Conservation (phyloP, 352 stramenopile genomes). For the Phytophthora boehmeriae region DNA sequence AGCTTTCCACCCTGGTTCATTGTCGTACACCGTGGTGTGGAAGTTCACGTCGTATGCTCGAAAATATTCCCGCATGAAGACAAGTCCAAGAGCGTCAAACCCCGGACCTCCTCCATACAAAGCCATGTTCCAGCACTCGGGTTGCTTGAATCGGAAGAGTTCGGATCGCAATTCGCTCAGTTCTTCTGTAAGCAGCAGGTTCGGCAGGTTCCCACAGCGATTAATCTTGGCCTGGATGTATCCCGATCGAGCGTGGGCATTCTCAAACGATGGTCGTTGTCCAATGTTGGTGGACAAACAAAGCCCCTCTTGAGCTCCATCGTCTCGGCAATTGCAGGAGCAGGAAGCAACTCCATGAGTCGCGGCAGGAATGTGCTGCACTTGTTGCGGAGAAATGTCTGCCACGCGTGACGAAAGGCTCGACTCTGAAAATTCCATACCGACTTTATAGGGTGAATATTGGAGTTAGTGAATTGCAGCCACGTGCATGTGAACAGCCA, state of each 20-base stretch:
- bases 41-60: conserved; percentile 51
- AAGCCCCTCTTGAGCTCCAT: conserved; percentile 58
- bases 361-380: conserved; percentile 43
- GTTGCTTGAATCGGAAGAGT: conserved; percentile 46
- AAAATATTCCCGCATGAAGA: conserved; percentile 62
- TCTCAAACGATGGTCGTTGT: conserved; percentile 66
- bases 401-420: conserved; percentile 62
- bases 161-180: conserved; percentile 55
- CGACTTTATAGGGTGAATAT: conserved; percentile 49
- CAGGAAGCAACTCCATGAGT: conserved; percentile 41
- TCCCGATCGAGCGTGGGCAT: conserved; percentile 55
- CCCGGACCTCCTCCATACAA: conserved; percentile 68
- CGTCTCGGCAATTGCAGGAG: conserved; percentile 40
- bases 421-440: conserved; percentile 56
- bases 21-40: conserved; percentile 70
- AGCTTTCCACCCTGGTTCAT: conserved; percentile 61
- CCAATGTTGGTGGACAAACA: conserved; percentile 72
- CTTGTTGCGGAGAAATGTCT: conserved; percentile 52
- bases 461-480: conserved; percentile 38
- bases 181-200: conserved; percentile 55
- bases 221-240: conserved; percentile 79
- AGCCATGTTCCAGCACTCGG: conserved; percentile 46
- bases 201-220: conserved; percentile 69
- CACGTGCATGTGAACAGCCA: conserved; percentile 64
- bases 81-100: conserved; percentile 60